Percentiles rank a stretch among this genome's conserved stretches.
Evolutionary conservation across 2,329 filamentous ascomycete genomes (phyloP).

Genomic region (Epichloe baconii): DNA sequence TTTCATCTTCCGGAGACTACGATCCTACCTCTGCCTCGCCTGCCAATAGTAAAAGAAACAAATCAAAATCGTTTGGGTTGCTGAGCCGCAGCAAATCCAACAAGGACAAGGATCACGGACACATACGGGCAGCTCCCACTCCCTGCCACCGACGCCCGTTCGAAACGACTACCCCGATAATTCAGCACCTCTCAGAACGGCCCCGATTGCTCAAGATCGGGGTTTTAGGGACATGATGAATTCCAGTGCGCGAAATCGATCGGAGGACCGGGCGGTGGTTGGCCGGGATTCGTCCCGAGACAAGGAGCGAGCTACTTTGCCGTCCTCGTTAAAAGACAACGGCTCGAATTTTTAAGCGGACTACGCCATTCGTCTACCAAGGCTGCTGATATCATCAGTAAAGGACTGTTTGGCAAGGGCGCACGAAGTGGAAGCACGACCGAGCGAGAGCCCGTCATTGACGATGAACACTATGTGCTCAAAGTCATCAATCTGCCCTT

Average conservation of each 20-base stretch:
- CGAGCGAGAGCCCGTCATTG: constrained; percentile 51
- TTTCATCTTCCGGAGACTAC: constrained; percentile 35
- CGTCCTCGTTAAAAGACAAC: constrained; percentile 45
- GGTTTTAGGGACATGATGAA: constrained; percentile 55
- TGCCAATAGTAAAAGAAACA: constrained; percentile 31
- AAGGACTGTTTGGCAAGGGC: constrained; percentile 70
- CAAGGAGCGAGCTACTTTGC: constrained; percentile 35
- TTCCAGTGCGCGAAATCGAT: constrained; percentile 54
- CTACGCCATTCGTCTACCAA: constrained; percentile 60
- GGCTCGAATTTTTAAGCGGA: constrained; percentile 53
- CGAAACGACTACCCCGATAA: constrained; percentile 18
- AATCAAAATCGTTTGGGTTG: constrained; percentile 41
- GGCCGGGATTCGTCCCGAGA: constrained; percentile 33
- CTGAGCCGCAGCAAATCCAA: constrained; percentile 39
- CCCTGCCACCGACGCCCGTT: constrained; percentile 12
- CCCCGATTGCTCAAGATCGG: constrained; percentile 52
- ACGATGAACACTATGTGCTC: constrained; percentile 72
- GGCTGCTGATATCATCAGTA: constrained; percentile 69
- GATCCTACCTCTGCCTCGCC: constrained; percentile 24
- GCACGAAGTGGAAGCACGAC: constrained; percentile 56
- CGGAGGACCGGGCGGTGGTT: constrained; percentile 49
- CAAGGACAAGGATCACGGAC: constrained; percentile 34
- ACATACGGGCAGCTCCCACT: constrained; percentile 22
- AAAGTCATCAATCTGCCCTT: constrained; percentile 78
- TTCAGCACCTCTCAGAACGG: constrained; percentile 38